Base-by-base conservation (phyloP, 2,329 filamentous ascomycete genomes). In the Fusarium musae region DNA sequence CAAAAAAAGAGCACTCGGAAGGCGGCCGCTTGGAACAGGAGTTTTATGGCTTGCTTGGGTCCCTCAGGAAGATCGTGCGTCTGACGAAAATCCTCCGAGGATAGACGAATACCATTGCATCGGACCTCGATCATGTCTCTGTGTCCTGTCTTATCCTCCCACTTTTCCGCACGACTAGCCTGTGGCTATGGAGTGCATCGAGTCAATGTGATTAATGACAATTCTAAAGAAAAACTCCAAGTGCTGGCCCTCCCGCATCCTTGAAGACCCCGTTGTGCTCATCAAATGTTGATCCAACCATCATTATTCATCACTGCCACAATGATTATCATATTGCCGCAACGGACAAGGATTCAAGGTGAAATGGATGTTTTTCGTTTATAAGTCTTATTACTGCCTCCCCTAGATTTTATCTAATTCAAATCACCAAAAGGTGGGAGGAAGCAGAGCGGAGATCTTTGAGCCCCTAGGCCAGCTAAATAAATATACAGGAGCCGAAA, bases 41-140 rank as follows among this genome's bases (percentile, higher is more conserved):
- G 83, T 84, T 83, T 81, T 80, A 82, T 81, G 82, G 82, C 80
- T 82, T 83, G 82, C 82, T 84, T 82, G 82, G 79, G 81, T 83
- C 83, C 68, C 57, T 80, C 78, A 80, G 81, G 81, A 83, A 80
- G 79, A 82, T 81, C 76, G 81, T 81, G 79, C 80, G 78, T 83
- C 79, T 83, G 80, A 83, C 81, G 80, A 83, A 81, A 78, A 80
- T 83, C 79, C 81, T 81, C 78, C 78, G 79, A 80, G 79, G 79
- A 82, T 84, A 84, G 82, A 83, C 80, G 78, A 84, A 83, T 83
- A 82, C 80, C 79, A 83, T 80, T 82, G 77, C 80, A 82, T 80
- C 82, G 81, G 77, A 80, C 75, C 78, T 77, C 72, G 72, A 69
- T 61, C 23, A 72, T 74, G 56, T 54, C 63, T 66, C 63, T 66